These are phyloP conservation scores for Pichia membranifaciens DNA, from an alignment of 805 yeast species.

Conservation along the genomic window DNA sequence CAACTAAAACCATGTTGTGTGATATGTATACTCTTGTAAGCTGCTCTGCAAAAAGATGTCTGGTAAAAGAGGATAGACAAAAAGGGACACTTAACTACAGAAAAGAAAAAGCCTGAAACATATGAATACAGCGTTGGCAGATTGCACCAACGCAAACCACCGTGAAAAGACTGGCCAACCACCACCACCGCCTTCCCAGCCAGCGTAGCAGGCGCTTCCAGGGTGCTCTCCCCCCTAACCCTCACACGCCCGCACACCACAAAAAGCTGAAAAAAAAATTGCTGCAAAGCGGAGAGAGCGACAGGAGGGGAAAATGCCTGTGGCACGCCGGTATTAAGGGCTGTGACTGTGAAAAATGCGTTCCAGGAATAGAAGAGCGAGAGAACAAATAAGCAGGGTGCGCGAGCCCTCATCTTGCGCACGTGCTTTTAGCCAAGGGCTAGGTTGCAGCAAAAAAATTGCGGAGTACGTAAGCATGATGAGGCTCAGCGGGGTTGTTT, in stretches of 20 bases:
- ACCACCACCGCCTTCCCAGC: no score
- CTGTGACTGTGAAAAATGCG: slow-evolving; percentile 1
- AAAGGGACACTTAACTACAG: neutral
- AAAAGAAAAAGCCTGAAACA: neutral
- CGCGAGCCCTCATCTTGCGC: slow-evolving; percentile 4
- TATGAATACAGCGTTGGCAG: neutral
- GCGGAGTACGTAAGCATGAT: no score
- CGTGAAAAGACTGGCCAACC: no score
- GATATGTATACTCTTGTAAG: slow-evolving; percentile 6
- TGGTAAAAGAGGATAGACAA: neutral
- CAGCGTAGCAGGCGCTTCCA: no score
- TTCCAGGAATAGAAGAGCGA: no score
- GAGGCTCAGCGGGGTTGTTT: neutral
- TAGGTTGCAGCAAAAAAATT: no score
- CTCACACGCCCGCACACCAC: no score
- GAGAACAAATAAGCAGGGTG: no score
- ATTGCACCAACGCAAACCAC: no score
- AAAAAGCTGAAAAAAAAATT: neutral
- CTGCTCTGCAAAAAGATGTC: neutral
- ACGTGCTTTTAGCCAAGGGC: no score
- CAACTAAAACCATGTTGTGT: slow-evolving; percentile 78
- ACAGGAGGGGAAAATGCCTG: neutral
- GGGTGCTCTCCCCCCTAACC: no score
- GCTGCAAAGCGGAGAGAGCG: slow-evolving; percentile 1
- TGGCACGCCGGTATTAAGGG: neutral